phyloP scores from a whole-genome alignment of 176 grass and related monocot genomes.

The Puya raimondii region DNA sequence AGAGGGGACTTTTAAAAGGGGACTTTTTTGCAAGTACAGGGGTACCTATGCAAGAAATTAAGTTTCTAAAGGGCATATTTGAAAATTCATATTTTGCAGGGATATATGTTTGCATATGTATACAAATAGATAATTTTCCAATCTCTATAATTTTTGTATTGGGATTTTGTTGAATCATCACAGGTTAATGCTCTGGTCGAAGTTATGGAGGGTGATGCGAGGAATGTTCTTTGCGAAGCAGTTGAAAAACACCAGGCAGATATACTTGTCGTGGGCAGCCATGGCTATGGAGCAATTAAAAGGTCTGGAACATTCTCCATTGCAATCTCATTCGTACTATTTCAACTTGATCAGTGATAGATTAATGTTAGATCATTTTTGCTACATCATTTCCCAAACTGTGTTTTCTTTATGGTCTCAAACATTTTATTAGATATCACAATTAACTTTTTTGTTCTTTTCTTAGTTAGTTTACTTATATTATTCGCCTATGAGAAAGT shows the following conservation, averaged over 20 bases:
- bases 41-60: no score
- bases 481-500: no score
- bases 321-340: neutral
- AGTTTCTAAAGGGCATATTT: no score
- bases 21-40: no score
- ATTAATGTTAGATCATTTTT: neutral
- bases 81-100: no score
- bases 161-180: neutral
- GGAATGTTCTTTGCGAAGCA: slow-evolving; percentile 35
- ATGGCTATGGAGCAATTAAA: slow-evolving; percentile 60
- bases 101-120: no score
- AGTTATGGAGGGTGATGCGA: slow-evolving; percentile 44
- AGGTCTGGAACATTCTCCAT: slow-evolving; percentile 19
- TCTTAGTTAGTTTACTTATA: no score
- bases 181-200: slow-evolving; percentile 44
- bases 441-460: neutral
- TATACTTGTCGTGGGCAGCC: slow-evolving; percentile 47
- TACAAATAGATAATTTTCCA: no score
- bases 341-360: slow-evolving; percentile 1
- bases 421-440: neutral
- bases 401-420: neutral
- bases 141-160: neutral
- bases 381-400: neutral
- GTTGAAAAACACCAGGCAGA: slow-evolving; percentile 40
- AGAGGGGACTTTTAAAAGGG: no score